A percentile compares a stretch with the other conserved stretches of the same genome.
Conservation (phyloP, 2,329 filamentous ascomycete species). For the Sporothrix inflata region DNA sequence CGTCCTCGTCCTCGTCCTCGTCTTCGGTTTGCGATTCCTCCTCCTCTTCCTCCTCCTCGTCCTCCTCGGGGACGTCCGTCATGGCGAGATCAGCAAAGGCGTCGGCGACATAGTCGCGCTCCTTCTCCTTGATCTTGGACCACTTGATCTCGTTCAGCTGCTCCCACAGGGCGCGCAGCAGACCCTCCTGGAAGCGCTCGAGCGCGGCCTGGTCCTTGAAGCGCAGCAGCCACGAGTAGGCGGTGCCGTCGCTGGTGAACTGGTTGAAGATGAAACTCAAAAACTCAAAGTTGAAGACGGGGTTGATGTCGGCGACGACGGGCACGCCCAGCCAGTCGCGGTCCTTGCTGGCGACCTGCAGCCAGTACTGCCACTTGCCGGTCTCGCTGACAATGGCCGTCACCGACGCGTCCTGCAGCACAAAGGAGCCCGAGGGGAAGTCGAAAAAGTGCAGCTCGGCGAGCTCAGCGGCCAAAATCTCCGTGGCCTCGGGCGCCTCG, state of each 20-base stretch:
- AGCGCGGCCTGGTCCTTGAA: conserved; percentile 83
- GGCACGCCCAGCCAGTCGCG: conserved; percentile 86
- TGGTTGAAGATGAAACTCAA: conserved; percentile 99
- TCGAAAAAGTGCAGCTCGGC: conserved; percentile 95
- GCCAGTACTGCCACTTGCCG: conserved; percentile 93
- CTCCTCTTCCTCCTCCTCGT: conserved; percentile 45
- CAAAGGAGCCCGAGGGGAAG: conserved; percentile 82
- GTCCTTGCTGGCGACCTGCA: conserved; percentile 77
- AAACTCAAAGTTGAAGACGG: conserved; percentile 98
- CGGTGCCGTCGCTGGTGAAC: conserved; percentile 83
- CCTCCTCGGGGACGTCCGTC: conserved; percentile 70
- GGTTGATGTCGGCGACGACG: conserved; percentile 89
- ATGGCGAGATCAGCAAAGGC: conserved; percentile 94
- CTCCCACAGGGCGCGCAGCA: conserved; percentile 97
- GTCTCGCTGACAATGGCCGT: conserved; percentile 81
- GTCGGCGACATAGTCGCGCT: conserved; percentile 91
- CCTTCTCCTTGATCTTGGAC: conserved; percentile 88
- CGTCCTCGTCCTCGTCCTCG: conserved; percentile 61
- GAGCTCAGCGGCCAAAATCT: conserved; percentile 73
- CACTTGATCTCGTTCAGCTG: conserved; percentile 93
- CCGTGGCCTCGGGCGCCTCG: conserved; percentile 69
- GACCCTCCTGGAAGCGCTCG: conserved; percentile 86
- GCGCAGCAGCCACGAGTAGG: conserved; percentile 92
- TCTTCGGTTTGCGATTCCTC: conserved; percentile 45
- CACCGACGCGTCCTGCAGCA: conserved; percentile 75